Base-by-base conservation (phyloP, 108 stramenopile genomes). In the Cyclotella cryptica region DNA sequence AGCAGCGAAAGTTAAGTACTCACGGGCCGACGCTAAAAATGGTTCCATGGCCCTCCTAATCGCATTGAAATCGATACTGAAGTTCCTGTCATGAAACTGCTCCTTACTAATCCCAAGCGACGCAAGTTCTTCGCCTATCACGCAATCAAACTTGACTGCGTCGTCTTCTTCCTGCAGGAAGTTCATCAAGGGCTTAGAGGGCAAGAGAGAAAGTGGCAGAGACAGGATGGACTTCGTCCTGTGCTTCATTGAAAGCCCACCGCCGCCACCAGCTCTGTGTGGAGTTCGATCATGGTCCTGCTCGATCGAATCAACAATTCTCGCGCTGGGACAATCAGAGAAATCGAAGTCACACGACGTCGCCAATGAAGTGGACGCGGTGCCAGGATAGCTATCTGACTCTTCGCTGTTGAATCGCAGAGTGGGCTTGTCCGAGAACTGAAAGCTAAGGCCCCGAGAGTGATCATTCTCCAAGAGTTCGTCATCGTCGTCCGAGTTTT, bases 1-100 rank as follows among this genome's bases (percentile, higher is more conserved):
- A 5, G 35, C 35, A 57, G 54, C 10, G n/a, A 35, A 19, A 6
- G 10, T 15, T 0, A 17, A 47, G 26, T 2, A 83, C 82, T 76
- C 60, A 83, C 82, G 75, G 44, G 82, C 82, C 44, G 51, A 57
- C 21, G 75, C 59, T 35, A 83, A 59, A 68, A 83, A 83, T 18
- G 82, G 82, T 64, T 83, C 82, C 70, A 83, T 77, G n/a, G 75
- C 71, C 61, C 58, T 73, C 58, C 82, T 72, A 53, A 83, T 60
- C 8, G 65, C 41, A 26, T 63, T 55, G 30, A 83, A 77, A 59
- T 83, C 71, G 18, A 83, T 69, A 49, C 8, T n/a, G 21, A 35
- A 58, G 42, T 54, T 82, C 26, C 53, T 39, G 35, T 66, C 70
- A 30, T 46, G 40, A 26, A 52, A 44, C 40, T 78, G 62, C 9